phyloP scores from a whole-genome alignment of 2,329 filamentous ascomycete genomes.

The Pseudofabraea citricarpa region DNA sequence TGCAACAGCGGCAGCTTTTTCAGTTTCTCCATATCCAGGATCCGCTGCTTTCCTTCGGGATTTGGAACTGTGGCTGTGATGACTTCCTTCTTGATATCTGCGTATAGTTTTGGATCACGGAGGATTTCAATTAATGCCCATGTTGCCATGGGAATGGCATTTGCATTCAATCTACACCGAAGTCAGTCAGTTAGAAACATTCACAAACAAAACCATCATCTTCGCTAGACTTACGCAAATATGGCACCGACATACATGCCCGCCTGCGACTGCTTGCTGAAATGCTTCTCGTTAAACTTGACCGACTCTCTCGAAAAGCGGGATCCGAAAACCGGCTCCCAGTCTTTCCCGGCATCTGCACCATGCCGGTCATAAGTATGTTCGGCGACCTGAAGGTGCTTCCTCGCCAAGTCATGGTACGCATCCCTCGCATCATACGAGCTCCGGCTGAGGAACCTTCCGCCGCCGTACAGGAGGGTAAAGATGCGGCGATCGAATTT shows the following conservation, averaged over 20 bases:
- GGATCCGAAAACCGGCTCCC: slow-evolving; percentile 27
- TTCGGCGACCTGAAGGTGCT: background rate
- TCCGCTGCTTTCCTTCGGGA: background rate
- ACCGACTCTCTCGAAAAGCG: slow-evolving; percentile 15
- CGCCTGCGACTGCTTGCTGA: slow-evolving; percentile 9
- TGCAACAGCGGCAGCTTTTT: slow-evolving; percentile 25
- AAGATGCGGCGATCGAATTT: slow-evolving; percentile 18
- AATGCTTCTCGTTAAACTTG: slow-evolving; percentile 15
- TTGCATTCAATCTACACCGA: slow-evolving; percentile 23
- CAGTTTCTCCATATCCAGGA: slow-evolving; percentile 2
- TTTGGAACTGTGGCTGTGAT: background rate
- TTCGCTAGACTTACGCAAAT: slow-evolving; percentile 6
- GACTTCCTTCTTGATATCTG: slow-evolving; percentile 18
- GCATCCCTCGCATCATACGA: slow-evolving; percentile 13
- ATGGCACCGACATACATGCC: slow-evolving; percentile 9
- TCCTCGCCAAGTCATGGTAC: background rate
- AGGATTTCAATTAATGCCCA: slow-evolving; percentile 27
- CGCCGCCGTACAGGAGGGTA: slow-evolving; percentile 18
- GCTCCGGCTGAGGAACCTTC: slow-evolving; percentile 15
- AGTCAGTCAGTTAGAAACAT: too few species aligned
- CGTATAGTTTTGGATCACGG: slow-evolving; percentile 16
- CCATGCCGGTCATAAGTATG: slow-evolving; percentile 15
- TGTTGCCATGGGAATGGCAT: slow-evolving; percentile 24
- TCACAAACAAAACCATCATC: too few species aligned
- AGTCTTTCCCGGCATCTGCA: slow-evolving; percentile 12